Conservation (phyloP, 169 alveolate species). For the Eimeria zaria region DNA sequence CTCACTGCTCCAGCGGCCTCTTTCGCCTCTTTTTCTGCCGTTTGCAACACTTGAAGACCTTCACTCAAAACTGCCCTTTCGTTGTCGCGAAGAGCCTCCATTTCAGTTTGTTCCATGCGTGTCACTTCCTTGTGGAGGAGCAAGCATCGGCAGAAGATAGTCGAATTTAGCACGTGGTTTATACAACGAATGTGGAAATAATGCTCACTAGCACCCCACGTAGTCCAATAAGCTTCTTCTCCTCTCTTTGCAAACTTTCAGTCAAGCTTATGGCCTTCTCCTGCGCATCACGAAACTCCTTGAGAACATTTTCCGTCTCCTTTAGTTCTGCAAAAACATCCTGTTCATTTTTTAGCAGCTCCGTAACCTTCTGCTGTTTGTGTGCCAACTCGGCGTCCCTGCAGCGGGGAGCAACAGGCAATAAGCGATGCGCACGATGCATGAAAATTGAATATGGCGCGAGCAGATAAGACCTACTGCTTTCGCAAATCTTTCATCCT, state of each 20-base stretch:
- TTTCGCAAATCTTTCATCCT: slow-evolving; percentile 26
- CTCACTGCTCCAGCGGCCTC: background rate
- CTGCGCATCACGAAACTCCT: slow-evolving; percentile 10
- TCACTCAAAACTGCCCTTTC: background rate
- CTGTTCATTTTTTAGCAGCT: background rate
- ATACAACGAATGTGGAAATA: no score
- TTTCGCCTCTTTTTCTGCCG: background rate
- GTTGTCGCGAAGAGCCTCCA: background rate
- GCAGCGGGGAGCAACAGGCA: background rate
- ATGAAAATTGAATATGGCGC: background rate
- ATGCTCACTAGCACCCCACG: slow-evolving; percentile 8
- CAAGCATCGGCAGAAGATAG: background rate
- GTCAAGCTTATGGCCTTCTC: background rate
- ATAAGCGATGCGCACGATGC: background rate
- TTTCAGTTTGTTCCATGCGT: slow-evolving; percentile 31
- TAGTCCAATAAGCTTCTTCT: background rate
- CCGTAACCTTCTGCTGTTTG: background rate
- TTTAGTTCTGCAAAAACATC: background rate
- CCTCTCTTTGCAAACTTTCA: background rate
- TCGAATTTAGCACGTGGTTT: background rate
- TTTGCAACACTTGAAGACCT: background rate
- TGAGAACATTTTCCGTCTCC: background rate
- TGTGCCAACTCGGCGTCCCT: slow-evolving; percentile 16
- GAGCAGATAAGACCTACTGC: background rate
- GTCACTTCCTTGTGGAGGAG: background rate